Base-by-base conservation (phyloP, 2,329 filamentous ascomycete species). In the Rhynchosporium agropyri region DNA sequence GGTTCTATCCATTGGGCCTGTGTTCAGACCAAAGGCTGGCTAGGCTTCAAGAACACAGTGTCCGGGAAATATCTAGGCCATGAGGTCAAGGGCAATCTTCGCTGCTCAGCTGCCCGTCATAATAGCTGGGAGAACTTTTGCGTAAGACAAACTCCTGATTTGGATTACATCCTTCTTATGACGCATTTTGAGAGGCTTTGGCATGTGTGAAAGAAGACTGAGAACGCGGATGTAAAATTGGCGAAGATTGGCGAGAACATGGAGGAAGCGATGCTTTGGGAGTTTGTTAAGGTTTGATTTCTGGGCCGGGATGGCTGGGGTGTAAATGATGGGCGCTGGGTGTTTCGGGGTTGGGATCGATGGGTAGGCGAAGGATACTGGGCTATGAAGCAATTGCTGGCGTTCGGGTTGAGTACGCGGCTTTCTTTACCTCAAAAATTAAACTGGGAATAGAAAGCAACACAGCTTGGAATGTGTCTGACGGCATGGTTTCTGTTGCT, bases 131-230 rank as follows among this genome's bases (percentile, higher is more conserved):
- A 69, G 61, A 64, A 64, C 42, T 69, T 70, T 58, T 67, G 65
- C 40, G 65, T 65, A 1, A 63, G 68, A 61, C 40, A 62, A 57
- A 66, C 28, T 49, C 67, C 67, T 0, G 65, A 68, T 40, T 67
- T 65, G 45, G 67, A 65, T 3, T 70, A 62, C 58, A 60, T 69
- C 15, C 58, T 70, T 51, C 63, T 68, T 2, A 66, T 69, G 65
- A 69, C 65, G 58, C 64, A 70, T 61, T 69, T 45, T 20, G 65
- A 67, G 58, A 62, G 63, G 55, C 64, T 70, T 56, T 68, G 65
- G 68, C 42, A 63, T 53, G 67, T 70, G 28, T 67, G 65, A 9
- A 58, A 43, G 13, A 60, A 15, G 9, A 3, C 55, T 29, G 65
- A 67, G 33, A 26, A 51, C 20, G 68, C 63, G 3, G 51, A 58